A percentile compares a stretch with the other conserved stretches of the same genome.
These are phyloP conservation scores for Crepidotus variabilis DNA, from an alignment of 768 basidiomycete genomes.

Conservation along the genomic window DNA sequence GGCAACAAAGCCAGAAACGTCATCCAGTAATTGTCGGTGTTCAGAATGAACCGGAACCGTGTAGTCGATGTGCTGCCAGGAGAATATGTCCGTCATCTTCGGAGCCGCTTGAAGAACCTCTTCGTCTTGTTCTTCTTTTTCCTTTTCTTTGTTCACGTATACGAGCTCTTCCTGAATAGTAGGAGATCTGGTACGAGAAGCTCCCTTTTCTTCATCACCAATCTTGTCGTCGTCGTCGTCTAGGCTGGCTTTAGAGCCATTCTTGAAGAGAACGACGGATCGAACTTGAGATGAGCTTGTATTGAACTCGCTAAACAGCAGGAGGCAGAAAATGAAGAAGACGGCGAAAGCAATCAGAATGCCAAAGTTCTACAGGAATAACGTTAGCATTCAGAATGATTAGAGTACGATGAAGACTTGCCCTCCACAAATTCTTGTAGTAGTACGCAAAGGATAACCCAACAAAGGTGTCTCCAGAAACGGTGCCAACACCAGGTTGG, in stretches of 20 bases:
- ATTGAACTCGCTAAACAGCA: constrained; percentile 56
- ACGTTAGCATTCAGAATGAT: background rate
- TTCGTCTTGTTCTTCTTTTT: constrained; percentile 4
- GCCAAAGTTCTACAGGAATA: constrained; percentile 52
- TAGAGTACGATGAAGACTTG: constrained; percentile 16
- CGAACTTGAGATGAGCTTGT: constrained; percentile 33
- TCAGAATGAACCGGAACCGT: constrained; percentile 52
- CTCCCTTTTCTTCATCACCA: constrained; percentile 32
- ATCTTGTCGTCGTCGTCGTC: constrained; percentile 25
- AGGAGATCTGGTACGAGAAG: background rate
- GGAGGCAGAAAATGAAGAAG: constrained; percentile 52
- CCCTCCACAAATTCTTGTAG: constrained; percentile 39
- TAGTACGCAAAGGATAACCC: constrained; percentile 47
- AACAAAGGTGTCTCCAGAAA: constrained; percentile 55
- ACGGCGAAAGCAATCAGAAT: constrained; percentile 65
- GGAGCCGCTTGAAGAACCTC: constrained; percentile 34
- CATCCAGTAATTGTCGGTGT: constrained; percentile 52
- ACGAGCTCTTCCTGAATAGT: constrained; percentile 9
- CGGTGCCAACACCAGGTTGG: constrained; percentile 51
- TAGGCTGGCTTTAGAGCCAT: constrained; percentile 35
- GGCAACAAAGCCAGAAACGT: constrained; percentile 75
- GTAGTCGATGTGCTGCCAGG: constrained; percentile 75
- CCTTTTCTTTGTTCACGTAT: constrained; percentile 18
- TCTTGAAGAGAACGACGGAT: constrained; percentile 62
- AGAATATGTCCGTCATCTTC: constrained; percentile 61